Evolutionary conservation across 768 basidiomycete genomes (phyloP), one percentile per base, ranked within the genome.

Genomic region (Clitopilus passeckerianus): DNA sequence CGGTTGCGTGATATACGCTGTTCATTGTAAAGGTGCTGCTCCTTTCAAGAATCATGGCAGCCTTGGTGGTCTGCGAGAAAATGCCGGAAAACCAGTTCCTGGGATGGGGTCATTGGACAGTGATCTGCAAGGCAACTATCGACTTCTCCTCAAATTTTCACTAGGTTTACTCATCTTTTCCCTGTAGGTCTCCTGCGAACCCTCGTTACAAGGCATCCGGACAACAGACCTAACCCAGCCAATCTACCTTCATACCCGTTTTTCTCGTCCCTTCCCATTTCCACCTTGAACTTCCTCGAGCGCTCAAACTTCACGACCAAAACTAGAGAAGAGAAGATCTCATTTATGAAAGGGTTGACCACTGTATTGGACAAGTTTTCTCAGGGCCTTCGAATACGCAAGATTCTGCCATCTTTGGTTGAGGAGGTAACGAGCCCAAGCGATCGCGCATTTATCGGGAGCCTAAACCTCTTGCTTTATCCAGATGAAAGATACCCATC

Each of bases 261-360:
- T 79, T 98, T 99, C 76, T 95, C 93, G 1, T 96, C 94, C 4
- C 78, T 98, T 10, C 93, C 96, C 6, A 95, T 98, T 22, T 95
- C 93, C 1, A 98, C 96, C 0, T 81, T 99, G 33, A 95, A 94
- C 68, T 99, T 98, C 75, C 77, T 99, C 57, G 96, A 98, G 67
- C 87, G 96, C 14, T 92, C 95, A 4, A 96, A 89, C 59, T 99
- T 98, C 70, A 92, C 95, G 0, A 86, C 93, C 0, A 97, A 98
- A 72, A 88, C 94, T 1, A 77, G 89, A 58, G 96, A 98, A 74
- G 97, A 98, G 69, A 98, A 98, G 70, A 89, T 97, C 24, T 91
- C 91, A 0, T 98, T 98, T 71, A 90, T 98, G 86, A 93, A 93
- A 70, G 95, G 96, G 0, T 74, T 98, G 18, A 80, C 88, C 1